These are phyloP conservation scores for Pisolithus marmoratus DNA, from an alignment of 768 basidiomycete genomes.

Conservation along the genomic window DNA sequence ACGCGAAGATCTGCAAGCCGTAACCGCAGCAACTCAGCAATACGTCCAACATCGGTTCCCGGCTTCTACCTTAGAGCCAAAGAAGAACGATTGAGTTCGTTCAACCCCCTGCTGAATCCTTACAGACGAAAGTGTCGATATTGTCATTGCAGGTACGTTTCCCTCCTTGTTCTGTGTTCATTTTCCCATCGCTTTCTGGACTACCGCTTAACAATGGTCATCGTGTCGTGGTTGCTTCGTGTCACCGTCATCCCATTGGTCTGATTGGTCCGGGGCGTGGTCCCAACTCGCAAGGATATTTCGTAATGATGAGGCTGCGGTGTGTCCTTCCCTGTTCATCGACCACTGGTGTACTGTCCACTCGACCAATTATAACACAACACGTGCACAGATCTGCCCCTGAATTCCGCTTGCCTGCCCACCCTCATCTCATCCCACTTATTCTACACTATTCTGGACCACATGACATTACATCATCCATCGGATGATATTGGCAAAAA, in stretches of 20 bases:
- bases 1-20: constrained; percentile 17
- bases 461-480: constrained; percentile 37
- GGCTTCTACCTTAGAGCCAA: constrained; percentile 1
- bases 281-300: too few species aligned
- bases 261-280: constrained; percentile 69
- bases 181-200: not conserved
- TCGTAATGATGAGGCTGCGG: constrained; percentile 74
- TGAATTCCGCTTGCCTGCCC: constrained; percentile 72
- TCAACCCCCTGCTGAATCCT: constrained; percentile 50
- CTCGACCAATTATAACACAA: not conserved
- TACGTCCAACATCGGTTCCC: not conserved
- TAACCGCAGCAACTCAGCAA: not conserved
- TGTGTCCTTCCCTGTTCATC: constrained; percentile 23
- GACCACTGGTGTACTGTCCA: not conserved
- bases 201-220: not conserved
- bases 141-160: constrained; percentile 57
- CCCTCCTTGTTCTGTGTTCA: not conserved
- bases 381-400: constrained; percentile 42
- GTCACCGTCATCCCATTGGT: constrained; percentile 77
- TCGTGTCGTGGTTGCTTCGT: not conserved
- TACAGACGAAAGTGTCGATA: constrained; percentile 51
- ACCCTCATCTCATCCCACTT: too few species aligned
- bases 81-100: constrained; percentile 23
- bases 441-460: constrained; percentile 62
- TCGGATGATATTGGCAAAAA: constrained; percentile 72